Evolutionary conservation across 1,284 basidiomycete species (phyloP).

Genomic region (Leccinum fallax): DNA sequence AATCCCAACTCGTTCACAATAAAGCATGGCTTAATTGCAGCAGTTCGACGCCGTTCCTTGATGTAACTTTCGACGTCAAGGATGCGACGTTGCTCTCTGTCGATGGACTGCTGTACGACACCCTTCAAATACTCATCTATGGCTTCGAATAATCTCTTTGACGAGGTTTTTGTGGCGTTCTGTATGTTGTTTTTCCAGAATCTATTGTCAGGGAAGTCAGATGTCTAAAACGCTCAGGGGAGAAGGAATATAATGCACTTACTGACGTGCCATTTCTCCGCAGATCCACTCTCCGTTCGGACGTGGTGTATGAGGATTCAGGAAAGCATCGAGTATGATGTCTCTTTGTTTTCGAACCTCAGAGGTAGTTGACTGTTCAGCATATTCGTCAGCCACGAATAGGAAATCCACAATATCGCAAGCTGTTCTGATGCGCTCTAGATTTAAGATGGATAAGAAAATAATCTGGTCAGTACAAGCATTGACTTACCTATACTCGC

Average conservation of each 20-base stretch:
- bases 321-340: not conserved
- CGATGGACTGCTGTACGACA: conserved; percentile 40
- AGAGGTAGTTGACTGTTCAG: not conserved
- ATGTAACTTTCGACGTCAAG: conserved; percentile 40
- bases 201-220: not conserved
- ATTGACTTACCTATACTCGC: not conserved
- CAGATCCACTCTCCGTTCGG: not conserved
- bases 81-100: conserved; percentile 33
- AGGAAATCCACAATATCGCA: not conserved
- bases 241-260: not conserved
- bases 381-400: not conserved
- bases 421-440: not conserved
- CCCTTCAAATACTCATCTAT: conserved; percentile 36
- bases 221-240: not conserved
- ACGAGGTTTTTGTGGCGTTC: not conserved
- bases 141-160: not conserved
- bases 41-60: conserved; percentile 12
- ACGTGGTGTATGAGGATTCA: not conserved
- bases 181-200: not conserved
- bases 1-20: conserved; percentile 13
- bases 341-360: not conserved
- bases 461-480: not conserved
- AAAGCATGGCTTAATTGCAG: conserved; percentile 12
- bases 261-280: not conserved
- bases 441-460: not conserved